Conservation (phyloP, 176 grass and related monocot species). For the Saccharum spontaneum region DNA sequence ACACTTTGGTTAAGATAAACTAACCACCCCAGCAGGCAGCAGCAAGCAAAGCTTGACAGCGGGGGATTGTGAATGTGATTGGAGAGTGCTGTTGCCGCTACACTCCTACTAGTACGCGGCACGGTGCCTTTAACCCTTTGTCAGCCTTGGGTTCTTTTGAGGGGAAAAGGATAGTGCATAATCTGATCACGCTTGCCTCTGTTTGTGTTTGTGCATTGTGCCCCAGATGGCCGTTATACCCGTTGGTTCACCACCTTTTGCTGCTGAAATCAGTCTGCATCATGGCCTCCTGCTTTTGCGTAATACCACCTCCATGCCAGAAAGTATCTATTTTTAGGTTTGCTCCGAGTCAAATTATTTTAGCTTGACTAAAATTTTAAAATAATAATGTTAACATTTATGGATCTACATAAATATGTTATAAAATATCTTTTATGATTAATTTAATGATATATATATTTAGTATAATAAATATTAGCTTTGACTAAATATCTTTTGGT, state of each 20-base stretch:
- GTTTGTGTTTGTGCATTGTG: not conserved
- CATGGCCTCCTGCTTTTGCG: not conserved
- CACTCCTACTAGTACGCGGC: not conserved
- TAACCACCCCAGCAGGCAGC: not conserved
- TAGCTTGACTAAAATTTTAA: too few relatives aligned
- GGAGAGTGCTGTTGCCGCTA: not conserved
- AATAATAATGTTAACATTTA: too few relatives aligned
- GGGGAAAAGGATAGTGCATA: slow-evolving; percentile 19
- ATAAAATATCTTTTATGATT: too few relatives aligned
- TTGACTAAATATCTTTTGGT: too few relatives aligned
- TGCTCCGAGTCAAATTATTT: too few relatives aligned
- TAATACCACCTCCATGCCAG: too few relatives aligned
- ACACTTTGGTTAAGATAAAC: slow-evolving; percentile 16
- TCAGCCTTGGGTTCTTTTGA: slow-evolving; percentile 56
- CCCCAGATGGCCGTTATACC: slow-evolving; percentile 39
- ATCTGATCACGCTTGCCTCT: slow-evolving; percentile 10
- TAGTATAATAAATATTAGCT: too few relatives aligned
- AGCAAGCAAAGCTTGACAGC: not conserved
- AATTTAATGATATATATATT: too few relatives aligned
- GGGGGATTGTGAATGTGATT: not conserved
- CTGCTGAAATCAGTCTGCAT: not conserved
- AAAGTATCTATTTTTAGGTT: too few relatives aligned
- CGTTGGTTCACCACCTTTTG: slow-evolving; percentile 2
- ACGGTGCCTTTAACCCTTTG: not conserved
- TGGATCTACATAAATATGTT: too few relatives aligned